Percentiles rank a stretch among this genome's conserved stretches.
phyloP scores from a whole-genome alignment of 495 filamentous ascomycete species.

The Thozetella sp. region DNA sequence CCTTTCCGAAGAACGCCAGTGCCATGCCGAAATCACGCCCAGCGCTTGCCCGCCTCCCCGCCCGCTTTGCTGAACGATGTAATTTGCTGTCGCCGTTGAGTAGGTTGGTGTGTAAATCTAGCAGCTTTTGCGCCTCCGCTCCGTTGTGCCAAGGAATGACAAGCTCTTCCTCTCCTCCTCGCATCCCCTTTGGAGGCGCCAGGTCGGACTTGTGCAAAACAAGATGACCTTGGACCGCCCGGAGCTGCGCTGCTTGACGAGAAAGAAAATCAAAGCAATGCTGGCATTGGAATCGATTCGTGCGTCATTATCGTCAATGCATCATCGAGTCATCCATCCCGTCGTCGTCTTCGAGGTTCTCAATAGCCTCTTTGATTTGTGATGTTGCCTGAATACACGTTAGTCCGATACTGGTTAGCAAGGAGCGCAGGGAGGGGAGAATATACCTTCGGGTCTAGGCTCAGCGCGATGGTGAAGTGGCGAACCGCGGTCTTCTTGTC shows the following conservation, averaged over 20 bases:
- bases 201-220: too few species aligned
- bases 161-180: too few species aligned
- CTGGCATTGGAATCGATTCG: conserved; percentile 15
- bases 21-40: conserved; percentile 25
- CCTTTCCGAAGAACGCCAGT: conserved; percentile 24
- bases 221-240: too few species aligned
- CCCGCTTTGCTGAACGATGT: neutral
- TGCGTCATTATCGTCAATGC: conserved; percentile 31
- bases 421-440: neutral
- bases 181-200: too few species aligned
- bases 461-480: conserved; percentile 91
- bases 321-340: conserved; percentile 72
- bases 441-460: conserved; percentile 92
- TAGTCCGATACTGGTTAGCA: neutral
- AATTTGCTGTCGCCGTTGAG: neutral
- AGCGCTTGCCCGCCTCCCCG: neutral
- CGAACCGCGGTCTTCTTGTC: conserved; percentile 82
- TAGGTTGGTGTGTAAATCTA: neutral
- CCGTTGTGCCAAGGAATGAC: too few species aligned
- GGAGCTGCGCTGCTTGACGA: too few species aligned
- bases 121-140: too few species aligned
- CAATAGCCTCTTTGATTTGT: conserved; percentile 92
- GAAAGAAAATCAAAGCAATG: too few species aligned
- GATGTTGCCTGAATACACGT: conserved; percentile 67
- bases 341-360: conserved; percentile 82